These are phyloP conservation scores for Trichoderma aggressivum DNA, from an alignment of 2,329 filamentous ascomycete genomes.

Conservation along the genomic window DNA sequence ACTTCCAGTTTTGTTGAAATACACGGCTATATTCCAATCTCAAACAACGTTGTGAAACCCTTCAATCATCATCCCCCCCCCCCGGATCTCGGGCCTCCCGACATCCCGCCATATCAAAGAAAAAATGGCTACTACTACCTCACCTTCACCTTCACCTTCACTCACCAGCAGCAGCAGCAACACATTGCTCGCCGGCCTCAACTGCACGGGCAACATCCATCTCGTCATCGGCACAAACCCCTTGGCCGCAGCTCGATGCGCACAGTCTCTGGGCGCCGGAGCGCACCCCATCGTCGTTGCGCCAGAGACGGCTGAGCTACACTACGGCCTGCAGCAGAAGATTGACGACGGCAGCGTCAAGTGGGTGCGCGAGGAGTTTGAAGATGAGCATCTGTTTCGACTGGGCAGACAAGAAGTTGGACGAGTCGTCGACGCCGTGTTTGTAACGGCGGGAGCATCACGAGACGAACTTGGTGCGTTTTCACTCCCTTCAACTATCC, in stretches of 20 bases:
- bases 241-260: conserved; percentile 79
- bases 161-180: conserved; percentile 9
- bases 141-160: not conserved
- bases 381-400: conserved; percentile 66
- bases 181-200: conserved; percentile 64
- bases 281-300: conserved; percentile 78
- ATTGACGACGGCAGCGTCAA: conserved; percentile 64
- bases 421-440: conserved; percentile 82
- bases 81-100: conserved; percentile 17
- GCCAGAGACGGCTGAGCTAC: conserved; percentile 58
- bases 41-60: not conserved
- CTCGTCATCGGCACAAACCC: conserved; percentile 83
- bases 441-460: conserved; percentile 65
- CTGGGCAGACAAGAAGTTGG: conserved; percentile 79
- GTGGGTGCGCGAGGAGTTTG: conserved; percentile 65
- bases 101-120: conserved; percentile 3
- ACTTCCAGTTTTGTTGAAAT: not conserved
- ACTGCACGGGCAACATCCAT: conserved; percentile 70
- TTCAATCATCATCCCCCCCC: not conserved
- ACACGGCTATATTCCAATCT: too few relatives aligned
- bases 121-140: not conserved
- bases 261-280: conserved; percentile 75
- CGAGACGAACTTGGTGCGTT: conserved; percentile 39
- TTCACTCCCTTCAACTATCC: not conserved
- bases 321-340: conserved; percentile 57